Percentiles rank a stretch among this genome's conserved stretches.
phyloP scores from a whole-genome alignment of 2,329 filamentous ascomycete genomes.

The Elsinoe batatas region DNA sequence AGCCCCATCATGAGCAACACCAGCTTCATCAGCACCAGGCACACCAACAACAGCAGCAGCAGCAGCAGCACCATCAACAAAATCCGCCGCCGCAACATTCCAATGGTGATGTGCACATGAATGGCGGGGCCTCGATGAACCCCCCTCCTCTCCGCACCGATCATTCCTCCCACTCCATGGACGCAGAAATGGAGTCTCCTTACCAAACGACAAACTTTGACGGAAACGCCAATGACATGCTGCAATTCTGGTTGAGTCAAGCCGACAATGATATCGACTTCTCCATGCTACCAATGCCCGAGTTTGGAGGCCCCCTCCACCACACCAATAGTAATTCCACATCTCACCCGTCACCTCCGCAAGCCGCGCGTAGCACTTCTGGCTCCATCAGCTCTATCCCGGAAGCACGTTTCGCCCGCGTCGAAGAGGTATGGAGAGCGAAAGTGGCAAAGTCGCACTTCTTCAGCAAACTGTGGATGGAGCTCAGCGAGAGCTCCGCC shows the following conservation, averaged over 20 bases:
- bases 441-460: slow-evolving; percentile 24
- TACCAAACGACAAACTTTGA: slow-evolving; percentile 2
- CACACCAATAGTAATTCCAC: slow-evolving; percentile 19
- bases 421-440: slow-evolving; percentile 31
- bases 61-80: slow-evolving; percentile 16
- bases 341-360: slow-evolving; percentile 11
- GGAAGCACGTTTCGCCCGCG: slow-evolving; percentile 29
- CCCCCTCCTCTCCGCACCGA: slow-evolving; percentile 18
- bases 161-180: neutral
- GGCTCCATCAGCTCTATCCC: slow-evolving; percentile 30
- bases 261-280: slow-evolving; percentile 16
- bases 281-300: slow-evolving; percentile 15
- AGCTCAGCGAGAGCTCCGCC: slow-evolving; percentile 23
- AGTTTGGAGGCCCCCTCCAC: slow-evolving; percentile 23
- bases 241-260: slow-evolving; percentile 17
- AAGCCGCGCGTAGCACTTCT: slow-evolving; percentile 21
- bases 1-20: slow-evolving; percentile 18
- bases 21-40: slow-evolving; percentile 25
- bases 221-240: slow-evolving; percentile 14
- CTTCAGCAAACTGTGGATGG: slow-evolving; percentile 29
- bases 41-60: slow-evolving; percentile 24
- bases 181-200: slow-evolving; percentile 6
- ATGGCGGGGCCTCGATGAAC: slow-evolving; percentile 15
- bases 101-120: neutral
- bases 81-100: neutral